phyloP scores from a whole-genome alignment of 78 protist species.

The Trichosphaerium sp. region DNA sequence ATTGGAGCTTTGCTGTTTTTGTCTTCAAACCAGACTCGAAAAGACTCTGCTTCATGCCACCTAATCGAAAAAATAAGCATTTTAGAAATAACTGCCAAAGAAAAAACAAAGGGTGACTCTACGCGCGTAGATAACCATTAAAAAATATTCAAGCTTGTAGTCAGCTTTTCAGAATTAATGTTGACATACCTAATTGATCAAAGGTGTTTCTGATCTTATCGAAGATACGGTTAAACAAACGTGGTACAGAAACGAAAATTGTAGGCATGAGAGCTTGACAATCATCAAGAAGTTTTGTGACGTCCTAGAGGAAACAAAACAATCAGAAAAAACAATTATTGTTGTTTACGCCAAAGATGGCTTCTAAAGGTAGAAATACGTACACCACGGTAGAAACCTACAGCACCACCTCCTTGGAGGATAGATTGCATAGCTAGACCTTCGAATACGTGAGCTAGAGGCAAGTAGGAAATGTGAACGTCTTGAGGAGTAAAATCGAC shows the following conservation, averaged over 20 bases:
- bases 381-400: slow-evolving; percentile 71
- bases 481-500: slow-evolving; percentile 21
- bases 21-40: not conserved
- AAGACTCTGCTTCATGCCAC: not conserved
- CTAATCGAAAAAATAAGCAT: too few species aligned
- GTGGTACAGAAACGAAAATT: slow-evolving; percentile 82
- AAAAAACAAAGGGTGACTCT: not conserved
- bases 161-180: not conserved
- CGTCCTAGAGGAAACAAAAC: too few species aligned
- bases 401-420: slow-evolving; percentile 17
- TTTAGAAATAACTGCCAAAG: not conserved
- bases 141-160: too few species aligned
- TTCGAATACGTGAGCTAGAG: slow-evolving; percentile 92
- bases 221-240: slow-evolving; percentile 75
- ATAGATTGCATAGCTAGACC: slow-evolving; percentile 13
- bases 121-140: too few species aligned
- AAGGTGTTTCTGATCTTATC: slow-evolving; percentile 41
- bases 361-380: not conserved
- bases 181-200: not conserved
- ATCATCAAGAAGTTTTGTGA: slow-evolving; percentile 59
- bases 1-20: not conserved
- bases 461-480: slow-evolving; percentile 73
- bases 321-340: not conserved
- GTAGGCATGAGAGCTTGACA: slow-evolving; percentile 75
- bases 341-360: not conserved